Evolutionary conservation across 2,329 filamentous ascomycete genomes (phyloP).

Genomic region (Neopestalotiopsis sp.): DNA sequence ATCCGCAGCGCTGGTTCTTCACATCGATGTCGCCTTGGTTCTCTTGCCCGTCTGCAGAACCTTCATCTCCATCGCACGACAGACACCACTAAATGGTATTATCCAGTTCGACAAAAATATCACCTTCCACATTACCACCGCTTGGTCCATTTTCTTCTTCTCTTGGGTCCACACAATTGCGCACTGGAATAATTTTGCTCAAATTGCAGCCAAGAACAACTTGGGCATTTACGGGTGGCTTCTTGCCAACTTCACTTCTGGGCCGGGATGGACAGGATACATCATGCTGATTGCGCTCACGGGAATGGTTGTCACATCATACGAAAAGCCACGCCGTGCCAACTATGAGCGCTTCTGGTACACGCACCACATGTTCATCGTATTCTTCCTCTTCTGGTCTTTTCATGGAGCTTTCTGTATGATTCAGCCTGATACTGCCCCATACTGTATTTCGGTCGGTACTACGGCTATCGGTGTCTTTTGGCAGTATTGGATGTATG

Average conservation of each 20-base stretch:
- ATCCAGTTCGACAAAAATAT: constrained; percentile 92
- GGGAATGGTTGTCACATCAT: constrained; percentile 78
- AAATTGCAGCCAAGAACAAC: constrained; percentile 75
- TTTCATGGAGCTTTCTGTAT: constrained; percentile 89
- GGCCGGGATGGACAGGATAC: constrained; percentile 86
- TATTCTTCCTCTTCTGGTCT: constrained; percentile 93
- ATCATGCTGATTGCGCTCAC: constrained; percentile 81
- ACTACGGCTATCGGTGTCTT: constrained; percentile 75
- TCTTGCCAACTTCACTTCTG: constrained; percentile 77
- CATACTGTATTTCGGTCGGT: constrained; percentile 75
- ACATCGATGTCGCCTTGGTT: constrained; percentile 81
- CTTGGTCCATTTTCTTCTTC: constrained; percentile 89
- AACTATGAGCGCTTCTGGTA: constrained; percentile 94
- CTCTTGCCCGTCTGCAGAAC: constrained; percentile 85
- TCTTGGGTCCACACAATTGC: constrained; percentile 86
- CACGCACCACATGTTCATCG: constrained; percentile 84
- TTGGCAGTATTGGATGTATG: constrained; percentile 90
- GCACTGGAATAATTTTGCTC: constrained; percentile 87
- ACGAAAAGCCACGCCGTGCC: constrained; percentile 77
- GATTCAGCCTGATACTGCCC: constrained; percentile 83
- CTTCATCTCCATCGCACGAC: constrained; percentile 79
- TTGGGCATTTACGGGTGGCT: constrained; percentile 81
- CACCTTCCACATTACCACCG: constrained; percentile 83
- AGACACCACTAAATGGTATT: constrained; percentile 84
- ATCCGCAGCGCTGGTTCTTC: constrained; percentile 76